Evolutionary conservation across 2,329 filamentous ascomycete genomes (phyloP).

Genomic region (Hyphodiscus sp.): DNA sequence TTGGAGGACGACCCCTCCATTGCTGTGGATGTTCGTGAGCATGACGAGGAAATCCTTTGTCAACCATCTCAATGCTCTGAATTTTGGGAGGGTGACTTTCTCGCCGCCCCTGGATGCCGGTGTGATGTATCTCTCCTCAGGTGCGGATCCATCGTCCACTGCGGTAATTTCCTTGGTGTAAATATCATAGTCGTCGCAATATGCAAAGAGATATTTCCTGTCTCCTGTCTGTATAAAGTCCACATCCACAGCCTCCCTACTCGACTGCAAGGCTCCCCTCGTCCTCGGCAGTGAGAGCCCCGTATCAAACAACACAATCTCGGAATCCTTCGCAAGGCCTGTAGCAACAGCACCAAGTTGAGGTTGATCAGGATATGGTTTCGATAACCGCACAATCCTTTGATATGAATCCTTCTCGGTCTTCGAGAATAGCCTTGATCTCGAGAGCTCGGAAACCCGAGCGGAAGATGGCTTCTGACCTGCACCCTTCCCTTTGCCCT

Average conservation of each 20-base stretch:
- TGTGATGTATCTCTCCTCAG: constrained; percentile 50
- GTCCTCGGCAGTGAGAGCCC: constrained; percentile 43
- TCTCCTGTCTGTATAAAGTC: constrained; percentile 60
- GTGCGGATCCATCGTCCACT: constrained; percentile 39
- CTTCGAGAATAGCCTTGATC: constrained; percentile 46
- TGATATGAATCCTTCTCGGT: constrained; percentile 50
- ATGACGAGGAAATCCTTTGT: constrained; percentile 51
- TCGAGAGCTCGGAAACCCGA: constrained; percentile 46
- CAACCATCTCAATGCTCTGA: constrained; percentile 54
- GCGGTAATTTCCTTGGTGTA: constrained; percentile 41
- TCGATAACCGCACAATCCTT: constrained; percentile 49
- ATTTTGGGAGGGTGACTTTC: constrained; percentile 39
- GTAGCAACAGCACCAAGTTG: constrained; percentile 75
- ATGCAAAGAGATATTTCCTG: constrained; percentile 65
- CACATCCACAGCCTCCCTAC: constrained; percentile 58
- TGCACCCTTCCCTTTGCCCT: constrained; percentile 27
- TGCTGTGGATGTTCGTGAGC: constrained; percentile 51
- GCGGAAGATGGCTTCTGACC: constrained; percentile 25
- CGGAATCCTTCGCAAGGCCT: constrained; percentile 65
- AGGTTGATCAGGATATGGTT: constrained; percentile 43
- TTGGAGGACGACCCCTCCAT: constrained; percentile 50
- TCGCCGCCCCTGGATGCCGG: constrained; percentile 39
- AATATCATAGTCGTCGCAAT: constrained; percentile 71
- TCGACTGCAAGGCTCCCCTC: constrained; percentile 44
- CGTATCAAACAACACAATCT: constrained; percentile 75